Evolutionary conservation across 768 basidiomycete genomes (phyloP).

Genomic region (Pholiota conissans): DNA sequence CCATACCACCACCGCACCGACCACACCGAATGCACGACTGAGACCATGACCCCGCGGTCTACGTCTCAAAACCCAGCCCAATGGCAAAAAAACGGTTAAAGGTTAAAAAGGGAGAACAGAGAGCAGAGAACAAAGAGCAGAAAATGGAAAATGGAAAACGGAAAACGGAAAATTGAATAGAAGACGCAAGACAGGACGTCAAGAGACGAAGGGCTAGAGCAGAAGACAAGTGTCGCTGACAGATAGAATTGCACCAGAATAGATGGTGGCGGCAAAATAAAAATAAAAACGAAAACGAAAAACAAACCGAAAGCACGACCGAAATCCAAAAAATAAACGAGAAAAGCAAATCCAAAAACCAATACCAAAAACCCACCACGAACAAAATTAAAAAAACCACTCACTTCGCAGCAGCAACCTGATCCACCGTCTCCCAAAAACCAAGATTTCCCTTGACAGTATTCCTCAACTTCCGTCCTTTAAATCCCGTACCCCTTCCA

Average conservation of each 20-base stretch:
- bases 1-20: not conserved
- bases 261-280: not conserved
- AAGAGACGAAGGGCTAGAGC: not conserved
- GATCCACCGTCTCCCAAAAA: constrained; percentile 85
- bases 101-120: too few species aligned
- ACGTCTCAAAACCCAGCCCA: not conserved
- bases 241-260: not conserved
- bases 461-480: constrained; percentile 82
- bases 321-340: not conserved
- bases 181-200: too few species aligned
- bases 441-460: constrained; percentile 89
- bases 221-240: not conserved
- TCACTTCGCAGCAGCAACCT: constrained; percentile 84
- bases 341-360: too few species aligned
- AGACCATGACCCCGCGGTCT: too few species aligned
- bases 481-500: constrained; percentile 91
- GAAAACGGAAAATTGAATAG: too few species aligned
- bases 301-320: not conserved
- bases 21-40: too few species aligned
- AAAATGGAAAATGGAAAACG: too few species aligned
- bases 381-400: constrained; percentile 22
- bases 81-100: not conserved
- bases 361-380: not conserved
- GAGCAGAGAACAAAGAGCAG: too few species aligned
- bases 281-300: not conserved